Conservation (phyloP, 1,284 basidiomycete genomes). For the Blastosporella zonata region DNA sequence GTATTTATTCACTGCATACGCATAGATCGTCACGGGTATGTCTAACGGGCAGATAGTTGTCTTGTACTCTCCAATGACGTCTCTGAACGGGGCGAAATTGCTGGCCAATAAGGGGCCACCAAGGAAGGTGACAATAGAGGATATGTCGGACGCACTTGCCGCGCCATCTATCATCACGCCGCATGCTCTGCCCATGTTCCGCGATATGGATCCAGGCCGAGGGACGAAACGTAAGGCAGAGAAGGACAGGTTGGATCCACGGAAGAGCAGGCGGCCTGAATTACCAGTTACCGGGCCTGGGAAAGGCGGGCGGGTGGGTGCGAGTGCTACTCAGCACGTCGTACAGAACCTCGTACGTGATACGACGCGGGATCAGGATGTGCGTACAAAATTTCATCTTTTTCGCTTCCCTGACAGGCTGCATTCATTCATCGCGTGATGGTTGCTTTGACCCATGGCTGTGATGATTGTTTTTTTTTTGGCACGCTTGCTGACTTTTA, state of each 20-base stretch:
- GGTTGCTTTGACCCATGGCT: conserved; percentile 25
- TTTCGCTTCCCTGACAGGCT: conserved; percentile 8
- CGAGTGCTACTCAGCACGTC: conserved; percentile 92
- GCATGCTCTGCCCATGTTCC: conserved; percentile 86
- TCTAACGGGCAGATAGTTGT: conserved; percentile 89
- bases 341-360: conserved; percentile 92
- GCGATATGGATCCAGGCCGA: conserved; percentile 72
- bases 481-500: conserved; percentile 23
- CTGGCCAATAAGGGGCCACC: conserved; percentile 75
- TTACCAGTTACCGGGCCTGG: conserved; percentile 91
- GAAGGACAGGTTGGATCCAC: conserved; percentile 82
- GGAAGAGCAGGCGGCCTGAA: conserved; percentile 88
- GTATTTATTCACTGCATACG: no score
- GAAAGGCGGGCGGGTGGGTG: conserved; percentile 89
- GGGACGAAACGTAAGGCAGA: conserved; percentile 84
- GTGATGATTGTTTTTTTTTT: conserved; percentile 17
- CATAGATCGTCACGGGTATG: conserved; percentile 79
- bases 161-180: conserved; percentile 86
- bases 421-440: conserved; percentile 15
- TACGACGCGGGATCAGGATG: conserved; percentile 87
- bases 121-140: conserved; percentile 72
- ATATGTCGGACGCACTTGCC: conserved; percentile 81
- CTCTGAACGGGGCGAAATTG: conserved; percentile 89
- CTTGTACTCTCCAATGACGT: conserved; percentile 85
- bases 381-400: conserved; percentile 53